phyloP scores from a whole-genome alignment of 1,284 basidiomycete genomes.

The Peniophora sp. region DNA sequence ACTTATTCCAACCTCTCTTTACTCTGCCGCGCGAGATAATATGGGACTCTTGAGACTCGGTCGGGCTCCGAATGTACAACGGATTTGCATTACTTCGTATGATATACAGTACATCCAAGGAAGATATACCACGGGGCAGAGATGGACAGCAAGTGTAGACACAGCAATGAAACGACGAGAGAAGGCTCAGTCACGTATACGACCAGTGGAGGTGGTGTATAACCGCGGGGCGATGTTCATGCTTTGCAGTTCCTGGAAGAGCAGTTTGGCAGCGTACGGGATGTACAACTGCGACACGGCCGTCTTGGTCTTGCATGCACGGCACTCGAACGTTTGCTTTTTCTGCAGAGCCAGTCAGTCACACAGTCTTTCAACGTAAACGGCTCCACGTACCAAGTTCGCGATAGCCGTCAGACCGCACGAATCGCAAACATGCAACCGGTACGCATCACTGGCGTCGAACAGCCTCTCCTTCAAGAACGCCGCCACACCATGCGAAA shows the following conservation, averaged over 20 bases:
- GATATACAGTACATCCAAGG: constrained; percentile 25
- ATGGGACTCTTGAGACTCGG: neutral
- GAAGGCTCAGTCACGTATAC: constrained; percentile 54
- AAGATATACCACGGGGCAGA: constrained; percentile 2
- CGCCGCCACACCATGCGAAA: constrained; percentile 96
- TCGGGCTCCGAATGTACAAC: constrained; percentile 6
- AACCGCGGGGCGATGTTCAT: constrained; percentile 87
- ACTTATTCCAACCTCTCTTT: constrained; percentile 1
- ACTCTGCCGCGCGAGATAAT: neutral
- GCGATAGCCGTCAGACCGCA: constrained; percentile 94
- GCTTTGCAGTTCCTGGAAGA: constrained; percentile 91
- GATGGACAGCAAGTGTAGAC: neutral
- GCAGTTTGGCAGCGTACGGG: constrained; percentile 85
- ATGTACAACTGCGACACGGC: constrained; percentile 87
- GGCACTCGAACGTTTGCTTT: constrained; percentile 85
- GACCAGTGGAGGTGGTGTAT: constrained; percentile 76
- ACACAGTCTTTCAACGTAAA: neutral
- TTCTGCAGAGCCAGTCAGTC: constrained; percentile 38
- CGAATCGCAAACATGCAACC: constrained; percentile 95
- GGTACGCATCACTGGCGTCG: constrained; percentile 92
- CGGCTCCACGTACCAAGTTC: constrained; percentile 58
- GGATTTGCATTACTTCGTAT: constrained; percentile 35
- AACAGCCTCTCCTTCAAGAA: constrained; percentile 96
- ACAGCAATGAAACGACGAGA: constrained; percentile 13
- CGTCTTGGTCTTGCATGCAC: constrained; percentile 93